Conservation (phyloP, 257 asterid species). For the Nicotiana obtusifolia region DNA sequence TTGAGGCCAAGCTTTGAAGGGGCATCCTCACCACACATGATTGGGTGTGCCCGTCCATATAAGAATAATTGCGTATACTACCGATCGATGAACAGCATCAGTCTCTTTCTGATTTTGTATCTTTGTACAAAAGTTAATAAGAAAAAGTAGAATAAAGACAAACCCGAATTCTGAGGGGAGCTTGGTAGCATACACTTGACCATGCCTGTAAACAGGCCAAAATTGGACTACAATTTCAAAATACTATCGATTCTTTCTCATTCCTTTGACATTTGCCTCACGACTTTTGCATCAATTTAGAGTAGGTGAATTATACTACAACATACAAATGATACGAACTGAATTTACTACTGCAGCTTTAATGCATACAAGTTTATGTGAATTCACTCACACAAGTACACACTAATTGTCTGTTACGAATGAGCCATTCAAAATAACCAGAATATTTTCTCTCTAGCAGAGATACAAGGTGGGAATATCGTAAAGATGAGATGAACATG, state of each 20-base stretch:
- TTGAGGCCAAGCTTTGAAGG: constrained; percentile 26
- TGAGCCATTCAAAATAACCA: neutral
- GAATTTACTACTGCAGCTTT: neutral
- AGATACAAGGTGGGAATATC: neutral
- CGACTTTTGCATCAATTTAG: neutral
- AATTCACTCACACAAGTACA: neutral
- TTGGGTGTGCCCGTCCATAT: neutral
- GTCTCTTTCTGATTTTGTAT: neutral
- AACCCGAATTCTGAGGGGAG: neutral
- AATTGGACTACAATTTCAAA: neutral
- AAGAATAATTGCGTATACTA: neutral
- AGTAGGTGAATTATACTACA: neutral
- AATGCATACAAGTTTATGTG: neutral
- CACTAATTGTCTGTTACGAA: neutral
- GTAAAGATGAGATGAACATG: neutral
- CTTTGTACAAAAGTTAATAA: neutral
- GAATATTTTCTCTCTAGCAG: neutral
- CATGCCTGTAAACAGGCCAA: neutral
- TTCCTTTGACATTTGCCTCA: neutral
- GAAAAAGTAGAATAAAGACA: neutral
- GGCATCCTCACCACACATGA: constrained; percentile 1
- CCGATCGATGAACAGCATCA: neutral
- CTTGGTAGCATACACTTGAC: neutral
- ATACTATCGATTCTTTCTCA: neutral
- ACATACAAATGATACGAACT: neutral